phyloP scores from a whole-genome alignment of 2,329 filamentous ascomycete species.

The Diaporthe vexans region DNA sequence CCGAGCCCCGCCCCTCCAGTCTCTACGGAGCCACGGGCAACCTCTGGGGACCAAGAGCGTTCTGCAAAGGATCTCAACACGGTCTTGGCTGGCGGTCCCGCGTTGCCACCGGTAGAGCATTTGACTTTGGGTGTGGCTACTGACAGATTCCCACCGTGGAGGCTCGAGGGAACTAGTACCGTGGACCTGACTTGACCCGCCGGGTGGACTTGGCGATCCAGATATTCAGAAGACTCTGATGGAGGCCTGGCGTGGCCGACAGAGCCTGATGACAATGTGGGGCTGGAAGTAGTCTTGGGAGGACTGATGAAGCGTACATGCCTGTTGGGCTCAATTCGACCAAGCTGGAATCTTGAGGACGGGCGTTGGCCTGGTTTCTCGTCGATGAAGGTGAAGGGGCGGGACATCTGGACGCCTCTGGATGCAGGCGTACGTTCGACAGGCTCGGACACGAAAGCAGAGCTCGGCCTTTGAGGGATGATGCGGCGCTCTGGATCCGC shows the following conservation, averaged over 20 bases:
- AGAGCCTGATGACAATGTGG: background rate
- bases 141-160: background rate
- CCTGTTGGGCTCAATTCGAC: constrained; percentile 11
- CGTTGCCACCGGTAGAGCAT: background rate
- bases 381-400: constrained; percentile 37
- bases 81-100: constrained; percentile 3
- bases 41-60: background rate
- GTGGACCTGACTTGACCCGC: background rate
- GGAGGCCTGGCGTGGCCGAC: constrained; percentile 20
- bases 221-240: constrained; percentile 52
- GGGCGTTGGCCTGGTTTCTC: constrained; percentile 40
- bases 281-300: background rate
- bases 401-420: constrained; percentile 10
- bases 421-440: background rate
- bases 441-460: background rate
- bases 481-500: background rate
- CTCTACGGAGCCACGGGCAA: background rate
- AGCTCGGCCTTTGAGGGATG: background rate
- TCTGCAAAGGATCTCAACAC: constrained; percentile 3
- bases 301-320: constrained; percentile 36
- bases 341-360: constrained; percentile 23
- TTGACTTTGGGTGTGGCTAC: background rate
- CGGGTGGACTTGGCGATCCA: constrained; percentile 46
- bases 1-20: background rate
- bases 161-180: background rate